Percentiles rank a stretch among this genome's conserved stretches.
Evolutionary conservation across 257 asterid species (phyloP).

Genomic region (Plantago major): DNA sequence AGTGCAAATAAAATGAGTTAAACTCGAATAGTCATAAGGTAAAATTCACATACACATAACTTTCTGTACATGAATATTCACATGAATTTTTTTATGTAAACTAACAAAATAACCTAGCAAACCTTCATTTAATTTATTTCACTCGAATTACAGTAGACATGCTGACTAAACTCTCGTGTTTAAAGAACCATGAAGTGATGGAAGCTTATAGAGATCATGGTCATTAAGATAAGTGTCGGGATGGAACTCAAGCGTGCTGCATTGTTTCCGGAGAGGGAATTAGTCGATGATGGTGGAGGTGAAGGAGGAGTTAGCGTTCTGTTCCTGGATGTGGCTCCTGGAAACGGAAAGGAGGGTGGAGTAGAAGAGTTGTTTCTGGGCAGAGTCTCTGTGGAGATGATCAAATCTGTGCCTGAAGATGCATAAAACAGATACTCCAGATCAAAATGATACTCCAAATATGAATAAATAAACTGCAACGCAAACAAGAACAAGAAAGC

Average conservation of each 20-base stretch:
- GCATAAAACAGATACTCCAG: background rate
- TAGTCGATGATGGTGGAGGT: background rate
- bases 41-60: no score
- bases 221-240: background rate
- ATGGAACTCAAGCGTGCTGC: background rate
- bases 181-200: no score
- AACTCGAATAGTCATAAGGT: no score
- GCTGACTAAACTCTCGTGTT: no score
- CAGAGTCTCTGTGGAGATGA: slow-evolving; percentile 21
- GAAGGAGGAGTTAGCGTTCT: slow-evolving; percentile 4
- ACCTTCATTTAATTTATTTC: no score
- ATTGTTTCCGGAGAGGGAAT: background rate
- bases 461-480: no score
- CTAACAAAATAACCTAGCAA: no score
- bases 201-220: background rate
- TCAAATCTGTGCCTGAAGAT: slow-evolving; percentile 48
- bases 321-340: slow-evolving; percentile 54
- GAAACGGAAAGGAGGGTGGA: slow-evolving; percentile 50
- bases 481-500: background rate
- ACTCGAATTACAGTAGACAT: no score
- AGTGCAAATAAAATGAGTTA: no score
- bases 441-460: no score
- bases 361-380: slow-evolving; percentile 26
- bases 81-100: no score
- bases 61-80: no score